Percentiles rank a stretch among this genome's conserved stretches.
Evolutionary conservation across 345 rosid species (phyloP).

Genomic region (Pugionium dolabratum): DNA sequence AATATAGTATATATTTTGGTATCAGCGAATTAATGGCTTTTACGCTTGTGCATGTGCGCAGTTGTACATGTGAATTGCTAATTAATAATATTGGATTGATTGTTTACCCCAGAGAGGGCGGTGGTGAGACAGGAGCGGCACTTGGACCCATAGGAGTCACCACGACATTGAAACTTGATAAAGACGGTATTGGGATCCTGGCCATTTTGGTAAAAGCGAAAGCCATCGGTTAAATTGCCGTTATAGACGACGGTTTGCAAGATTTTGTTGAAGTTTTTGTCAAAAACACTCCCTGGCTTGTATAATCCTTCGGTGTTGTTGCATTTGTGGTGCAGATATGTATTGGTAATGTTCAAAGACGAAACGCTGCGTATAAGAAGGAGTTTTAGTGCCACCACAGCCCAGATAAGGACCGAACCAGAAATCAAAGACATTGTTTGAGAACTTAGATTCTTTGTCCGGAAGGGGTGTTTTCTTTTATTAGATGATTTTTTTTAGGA

Average conservation of each 20-base stretch:
- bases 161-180: background rate
- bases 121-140: background rate
- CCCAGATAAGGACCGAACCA: conserved; percentile 4
- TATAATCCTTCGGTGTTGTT: conserved; percentile 38
- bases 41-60: no score
- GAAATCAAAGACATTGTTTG: conserved; percentile 7
- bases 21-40: no score
- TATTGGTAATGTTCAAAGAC: conserved; percentile 23
- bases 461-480: background rate
- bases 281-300: conserved; percentile 35
- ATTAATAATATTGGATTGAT: background rate
- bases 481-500: background rate
- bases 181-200: background rate
- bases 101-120: background rate
- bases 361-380: background rate
- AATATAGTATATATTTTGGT: no score
- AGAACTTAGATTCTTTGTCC: background rate
- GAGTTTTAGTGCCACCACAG: conserved; percentile 18
- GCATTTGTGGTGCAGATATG: conserved; percentile 42
- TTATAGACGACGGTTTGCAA: background rate
- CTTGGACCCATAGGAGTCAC: background rate
- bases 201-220: background rate
- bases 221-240: no score
- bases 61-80: background rate
- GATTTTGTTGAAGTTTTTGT: conserved; percentile 42